These are phyloP conservation scores for Acanthamoeba sp. DNA, from an alignment of 208 protist genomes.

Conservation along the genomic window DNA sequence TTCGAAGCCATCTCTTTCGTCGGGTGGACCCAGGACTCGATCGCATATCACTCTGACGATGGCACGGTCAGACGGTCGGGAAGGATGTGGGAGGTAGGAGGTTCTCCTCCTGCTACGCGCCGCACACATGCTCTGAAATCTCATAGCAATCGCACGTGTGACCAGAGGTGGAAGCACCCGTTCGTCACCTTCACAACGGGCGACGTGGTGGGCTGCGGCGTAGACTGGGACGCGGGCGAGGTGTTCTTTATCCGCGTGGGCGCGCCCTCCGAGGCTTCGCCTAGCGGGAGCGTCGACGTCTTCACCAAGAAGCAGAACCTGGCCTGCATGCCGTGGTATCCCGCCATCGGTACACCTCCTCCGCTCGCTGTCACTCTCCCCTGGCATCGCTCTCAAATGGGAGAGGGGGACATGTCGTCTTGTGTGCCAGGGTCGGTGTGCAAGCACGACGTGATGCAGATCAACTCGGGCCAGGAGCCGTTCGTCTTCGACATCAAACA, in stretches of 20 bases:
- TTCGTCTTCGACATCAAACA: constrained; percentile 13
- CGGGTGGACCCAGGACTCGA: background rate
- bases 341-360: background rate
- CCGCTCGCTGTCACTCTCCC: background rate
- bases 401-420: background rate
- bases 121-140: too few species aligned
- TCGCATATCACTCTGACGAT: constrained; percentile 7
- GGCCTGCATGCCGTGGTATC: background rate
- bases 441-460: background rate
- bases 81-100: too few species aligned
- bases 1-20: constrained; percentile 4
- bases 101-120: too few species aligned
- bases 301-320: background rate
- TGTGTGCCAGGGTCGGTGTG: background rate
- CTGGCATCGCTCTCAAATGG: too few species aligned
- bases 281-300: background rate
- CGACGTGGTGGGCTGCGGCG: background rate
- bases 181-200: background rate
- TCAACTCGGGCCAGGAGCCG: background rate
- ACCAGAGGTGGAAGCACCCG: background rate
- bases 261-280: background rate
- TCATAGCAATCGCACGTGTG: too few species aligned
- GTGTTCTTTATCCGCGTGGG: background rate
- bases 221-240: background rate
- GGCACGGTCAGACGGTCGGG: background rate